Base-by-base conservation (phyloP, 768 basidiomycete genomes). In the Podaxis carcinomalis region DNA sequence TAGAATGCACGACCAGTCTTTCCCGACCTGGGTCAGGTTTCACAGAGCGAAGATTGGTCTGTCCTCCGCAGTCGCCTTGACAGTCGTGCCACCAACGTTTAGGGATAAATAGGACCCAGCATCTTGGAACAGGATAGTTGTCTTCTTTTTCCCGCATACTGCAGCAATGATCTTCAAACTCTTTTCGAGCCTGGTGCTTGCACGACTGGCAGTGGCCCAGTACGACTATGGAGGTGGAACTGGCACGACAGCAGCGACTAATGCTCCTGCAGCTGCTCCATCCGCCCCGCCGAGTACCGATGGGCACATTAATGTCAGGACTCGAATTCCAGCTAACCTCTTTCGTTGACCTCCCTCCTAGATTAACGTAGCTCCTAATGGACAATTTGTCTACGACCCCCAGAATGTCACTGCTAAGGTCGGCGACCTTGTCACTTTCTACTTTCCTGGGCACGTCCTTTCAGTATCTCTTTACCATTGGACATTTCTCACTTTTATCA, bases 391-490 rank as follows among this genome's bases (percentile, higher is more conserved):
- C 10, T 85, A 78, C 73, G 72, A 65, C 59, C 84, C 83, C 2
- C 28, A 66, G 50, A 80, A 81, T 63, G 64, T 85, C 64, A 77
- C 70, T 14, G 83, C 84, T 0, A 19, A 75, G 4, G 77, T 80
- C 19, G 80, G 80, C n/a, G 80, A 81, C n/a, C 61, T 72, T 3
- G 77, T 85, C 32, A 82, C 80, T 2, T 85, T 85, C 72, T 80
- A 70, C 66, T 82, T 85, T 76, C 80, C 83, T 9, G 63, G 64
- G 82, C 82, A 59, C 62, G 74, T 64, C 6, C 56, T n/a, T 36
- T 42, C 23, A 70, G 70, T 67, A 72, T 70, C n/a, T 67, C 68
- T 72, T 21, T 5, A 11, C 49, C 21, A 11, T 59, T 13, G 16
- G 51, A 27, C 27, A 5, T 56, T 19, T 47, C 35, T 61, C 21